Conservation (phyloP, 148 eudicot species). For the Vaccinium corymbosum region DNA sequence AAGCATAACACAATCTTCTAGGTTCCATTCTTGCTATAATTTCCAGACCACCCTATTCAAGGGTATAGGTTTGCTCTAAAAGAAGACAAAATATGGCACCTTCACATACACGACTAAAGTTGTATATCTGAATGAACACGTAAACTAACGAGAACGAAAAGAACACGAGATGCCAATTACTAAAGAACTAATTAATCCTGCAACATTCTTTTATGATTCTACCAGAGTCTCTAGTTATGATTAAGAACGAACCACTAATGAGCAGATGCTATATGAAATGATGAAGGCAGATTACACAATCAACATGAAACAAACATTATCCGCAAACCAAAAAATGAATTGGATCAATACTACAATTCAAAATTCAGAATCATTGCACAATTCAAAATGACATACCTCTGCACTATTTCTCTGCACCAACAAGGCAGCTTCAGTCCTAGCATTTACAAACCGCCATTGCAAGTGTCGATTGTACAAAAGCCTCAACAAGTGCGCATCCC, state of each 20-base stretch:
- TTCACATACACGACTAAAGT: not conserved
- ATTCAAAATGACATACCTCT: conserved; percentile 46
- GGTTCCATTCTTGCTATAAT: not conserved
- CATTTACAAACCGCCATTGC: conserved; percentile 98
- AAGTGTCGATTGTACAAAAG: conserved; percentile 82
- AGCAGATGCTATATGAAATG: not conserved
- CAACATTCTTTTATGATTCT: not conserved
- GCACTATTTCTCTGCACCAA: conserved; percentile 68
- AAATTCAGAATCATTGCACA: not conserved
- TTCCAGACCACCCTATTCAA: not conserved
- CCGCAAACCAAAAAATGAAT: not conserved
- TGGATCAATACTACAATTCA: not conserved
- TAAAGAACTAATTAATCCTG: not conserved
- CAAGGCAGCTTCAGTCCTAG: conserved; percentile 72
- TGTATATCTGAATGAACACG: not conserved
- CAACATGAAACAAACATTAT: not conserved
- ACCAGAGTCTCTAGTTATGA: not conserved
- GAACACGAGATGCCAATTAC: not conserved
- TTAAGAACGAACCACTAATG: not conserved
- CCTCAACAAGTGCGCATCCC: conserved; percentile 81
- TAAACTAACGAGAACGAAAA: not conserved
- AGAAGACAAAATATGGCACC: not conserved
- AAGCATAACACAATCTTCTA: not conserved
- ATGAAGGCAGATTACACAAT: not conserved
- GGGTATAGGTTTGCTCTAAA: not conserved